Percentiles rank a stretch among this genome's conserved stretches.
Conservation (phyloP, 169 alveolate species). For the Plasmodium gonderi region DNA sequence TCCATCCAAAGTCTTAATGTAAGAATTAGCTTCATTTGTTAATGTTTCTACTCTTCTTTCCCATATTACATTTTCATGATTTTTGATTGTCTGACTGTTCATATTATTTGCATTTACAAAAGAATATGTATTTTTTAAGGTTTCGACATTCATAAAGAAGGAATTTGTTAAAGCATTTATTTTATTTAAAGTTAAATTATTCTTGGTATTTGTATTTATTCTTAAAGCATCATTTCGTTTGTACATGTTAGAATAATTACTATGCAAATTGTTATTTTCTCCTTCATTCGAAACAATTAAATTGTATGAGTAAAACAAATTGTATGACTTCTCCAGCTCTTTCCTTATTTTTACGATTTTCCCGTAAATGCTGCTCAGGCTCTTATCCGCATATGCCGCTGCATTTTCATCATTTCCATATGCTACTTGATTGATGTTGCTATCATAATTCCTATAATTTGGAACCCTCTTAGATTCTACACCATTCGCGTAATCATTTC, state of each 20-base stretch:
- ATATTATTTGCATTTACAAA: slow-evolving; percentile 43
- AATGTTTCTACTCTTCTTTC: slow-evolving; percentile 65
- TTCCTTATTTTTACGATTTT: slow-evolving; percentile 63
- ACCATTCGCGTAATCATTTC: neutral
- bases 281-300: slow-evolving; percentile 12
- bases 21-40: slow-evolving; percentile 41
- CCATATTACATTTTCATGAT: slow-evolving; percentile 54
- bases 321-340: slow-evolving; percentile 54
- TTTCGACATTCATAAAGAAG: slow-evolving; percentile 56
- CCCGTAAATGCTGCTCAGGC: slow-evolving; percentile 38
- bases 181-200: slow-evolving; percentile 60
- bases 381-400: neutral
- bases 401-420: neutral
- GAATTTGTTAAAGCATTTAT: slow-evolving; percentile 70
- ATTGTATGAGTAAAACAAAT: slow-evolving; percentile 60
- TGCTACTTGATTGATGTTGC: neutral
- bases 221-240: slow-evolving; percentile 15
- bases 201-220: slow-evolving; percentile 8
- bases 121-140: slow-evolving; percentile 49
- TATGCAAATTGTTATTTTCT: neutral
- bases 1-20: slow-evolving; percentile 50
- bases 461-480: neutral
- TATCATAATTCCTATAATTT: too few species aligned
- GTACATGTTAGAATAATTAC: slow-evolving; percentile 13
- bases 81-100: slow-evolving; percentile 14